A percentile compares a stretch with the other conserved stretches of the same genome.
Conservation (phyloP, 345 rosid genomes). For the Lepidium didymum region DNA sequence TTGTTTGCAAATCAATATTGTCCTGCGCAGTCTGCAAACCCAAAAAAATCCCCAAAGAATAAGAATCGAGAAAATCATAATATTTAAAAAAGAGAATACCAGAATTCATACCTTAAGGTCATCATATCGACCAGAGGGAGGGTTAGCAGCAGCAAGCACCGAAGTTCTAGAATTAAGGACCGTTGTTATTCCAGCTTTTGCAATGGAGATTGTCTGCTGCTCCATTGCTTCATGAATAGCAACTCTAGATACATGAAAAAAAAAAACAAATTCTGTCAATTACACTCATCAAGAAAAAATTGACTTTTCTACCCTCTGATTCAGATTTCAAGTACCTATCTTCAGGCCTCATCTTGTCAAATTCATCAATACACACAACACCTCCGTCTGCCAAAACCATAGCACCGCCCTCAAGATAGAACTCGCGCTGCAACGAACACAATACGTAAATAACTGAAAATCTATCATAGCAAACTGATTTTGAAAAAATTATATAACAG, state of each 20-base stretch:
- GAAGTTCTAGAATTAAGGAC: conserved; percentile 96
- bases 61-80: neutral
- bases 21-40: conserved; percentile 63
- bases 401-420: conserved; percentile 99
- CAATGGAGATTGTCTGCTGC: conserved; percentile 97
- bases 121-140: conserved; percentile 96
- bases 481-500: neutral
- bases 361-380: conserved; percentile 95
- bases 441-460: conserved; percentile 9
- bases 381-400: conserved; percentile 99
- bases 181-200: conserved; percentile 98
- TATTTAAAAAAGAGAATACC: neutral
- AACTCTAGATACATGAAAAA: conserved; percentile 44
- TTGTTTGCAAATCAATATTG: conserved; percentile 92
- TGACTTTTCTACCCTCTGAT: neutral
- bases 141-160: conserved; percentile 98
- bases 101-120: conserved; percentile 69
- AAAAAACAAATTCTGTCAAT: neutral
- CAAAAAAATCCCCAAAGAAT: neutral
- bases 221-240: conserved; percentile 99
- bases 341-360: conserved; percentile 98
- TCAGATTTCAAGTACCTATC: conserved; percentile 52
- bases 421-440: conserved; percentile 63
- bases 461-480: neutral
- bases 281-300: neutral